Evolutionary conservation across 108 stramenopile genomes (phyloP).

Genomic region (Cyclostephanos tholiformis): DNA sequence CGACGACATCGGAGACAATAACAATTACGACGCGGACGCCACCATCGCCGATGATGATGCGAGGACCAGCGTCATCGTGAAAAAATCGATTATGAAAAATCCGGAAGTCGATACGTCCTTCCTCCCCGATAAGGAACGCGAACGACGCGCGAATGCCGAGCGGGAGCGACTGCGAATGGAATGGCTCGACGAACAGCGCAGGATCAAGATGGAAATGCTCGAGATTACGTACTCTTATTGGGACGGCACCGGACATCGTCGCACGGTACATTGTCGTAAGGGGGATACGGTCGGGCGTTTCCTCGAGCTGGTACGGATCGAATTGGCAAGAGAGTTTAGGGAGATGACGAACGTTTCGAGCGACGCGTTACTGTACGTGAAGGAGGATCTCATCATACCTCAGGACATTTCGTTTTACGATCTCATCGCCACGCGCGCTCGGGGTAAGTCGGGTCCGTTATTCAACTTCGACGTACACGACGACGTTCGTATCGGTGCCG

Average conservation of each 20-base stretch:
- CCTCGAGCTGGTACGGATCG: constrained; percentile 81
- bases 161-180: constrained; percentile 76
- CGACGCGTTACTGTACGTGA: constrained; percentile 95
- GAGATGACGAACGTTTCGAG: constrained; percentile 75
- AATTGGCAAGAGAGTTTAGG: constrained; percentile 81
- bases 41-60: background rate
- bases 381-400: constrained; percentile 98
- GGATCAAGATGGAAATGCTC: constrained; percentile 79
- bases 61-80: background rate
- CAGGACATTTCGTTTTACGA: constrained; percentile 96
- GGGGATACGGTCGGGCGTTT: constrained; percentile 91
- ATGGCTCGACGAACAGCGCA: constrained; percentile 82
- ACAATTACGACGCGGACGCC: too few species aligned
- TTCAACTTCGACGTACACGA: constrained; percentile 98
- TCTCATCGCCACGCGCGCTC: constrained; percentile 93
- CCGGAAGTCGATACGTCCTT: constrained; percentile 94
- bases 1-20: background rate
- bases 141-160: constrained; percentile 60
- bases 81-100: constrained; percentile 71
- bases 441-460: constrained; percentile 92
- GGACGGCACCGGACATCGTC: constrained; percentile 96
- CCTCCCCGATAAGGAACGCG: constrained; percentile 88
- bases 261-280: constrained; percentile 72
- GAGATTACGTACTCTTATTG: constrained; percentile 96
- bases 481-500: constrained; percentile 86